Conservation (phyloP, 2,329 filamentous ascomycete genomes). For the Trichoderma breve region DNA sequence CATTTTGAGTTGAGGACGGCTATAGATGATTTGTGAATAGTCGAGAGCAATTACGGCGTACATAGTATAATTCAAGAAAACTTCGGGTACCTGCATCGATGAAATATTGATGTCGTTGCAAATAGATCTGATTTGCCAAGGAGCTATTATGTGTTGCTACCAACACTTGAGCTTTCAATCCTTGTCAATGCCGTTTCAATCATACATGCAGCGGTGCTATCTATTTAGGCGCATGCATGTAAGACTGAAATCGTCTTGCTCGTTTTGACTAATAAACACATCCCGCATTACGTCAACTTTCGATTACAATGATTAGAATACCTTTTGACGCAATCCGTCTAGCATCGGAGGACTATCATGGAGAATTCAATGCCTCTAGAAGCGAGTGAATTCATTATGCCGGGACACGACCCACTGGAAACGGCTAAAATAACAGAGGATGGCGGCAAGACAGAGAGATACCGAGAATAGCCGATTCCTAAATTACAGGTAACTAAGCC, state of each 20-base stretch:
- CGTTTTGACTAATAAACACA: neutral
- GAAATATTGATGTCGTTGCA: neutral
- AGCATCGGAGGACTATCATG: neutral
- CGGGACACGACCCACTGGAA: neutral
- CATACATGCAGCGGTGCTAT: neutral
- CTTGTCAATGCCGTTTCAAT: neutral
- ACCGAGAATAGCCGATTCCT: conserved; percentile 15
- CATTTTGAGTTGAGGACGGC: neutral
- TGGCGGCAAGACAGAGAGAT: neutral
- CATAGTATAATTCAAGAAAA: neutral
- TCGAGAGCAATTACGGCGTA: neutral
- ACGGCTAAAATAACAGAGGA: neutral
- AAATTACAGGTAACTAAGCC: neutral
- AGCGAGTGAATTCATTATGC: neutral
- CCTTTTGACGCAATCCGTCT: neutral
- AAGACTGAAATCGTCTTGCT: neutral
- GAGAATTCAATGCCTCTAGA: too few species aligned
- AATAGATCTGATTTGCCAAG: neutral
- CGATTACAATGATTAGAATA: neutral
- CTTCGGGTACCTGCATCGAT: neutral
- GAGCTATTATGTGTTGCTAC: neutral
- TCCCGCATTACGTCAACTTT: neutral
- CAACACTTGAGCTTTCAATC: neutral
- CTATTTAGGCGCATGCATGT: neutral
- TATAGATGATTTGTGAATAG: neutral